These are phyloP conservation scores for Chrysosphaeria jannelii DNA, from an alignment of 2,329 filamentous ascomycete genomes.

Conservation along the genomic window DNA sequence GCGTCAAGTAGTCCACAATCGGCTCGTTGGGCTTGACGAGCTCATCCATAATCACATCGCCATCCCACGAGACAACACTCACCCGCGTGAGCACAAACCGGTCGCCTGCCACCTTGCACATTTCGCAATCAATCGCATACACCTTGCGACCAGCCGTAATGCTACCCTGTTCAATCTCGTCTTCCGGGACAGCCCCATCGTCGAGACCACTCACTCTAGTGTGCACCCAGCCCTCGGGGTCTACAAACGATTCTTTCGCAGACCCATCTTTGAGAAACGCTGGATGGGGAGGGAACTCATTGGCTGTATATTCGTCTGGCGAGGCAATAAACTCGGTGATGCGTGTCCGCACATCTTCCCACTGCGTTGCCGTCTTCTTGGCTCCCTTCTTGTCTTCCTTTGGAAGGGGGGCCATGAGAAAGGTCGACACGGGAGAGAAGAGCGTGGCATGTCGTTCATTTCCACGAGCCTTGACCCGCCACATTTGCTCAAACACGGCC, in stretches of 20 bases:
- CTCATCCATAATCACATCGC: constrained; percentile 55
- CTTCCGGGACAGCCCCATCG: constrained; percentile 36
- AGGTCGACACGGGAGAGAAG: constrained; percentile 62
- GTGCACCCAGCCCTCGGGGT: constrained; percentile 54
- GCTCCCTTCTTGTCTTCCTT: constrained; percentile 20
- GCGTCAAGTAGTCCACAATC: constrained; percentile 82
- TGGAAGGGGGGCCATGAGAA: constrained; percentile 45
- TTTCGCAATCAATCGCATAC: constrained; percentile 78
- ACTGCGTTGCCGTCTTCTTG: constrained; percentile 18
- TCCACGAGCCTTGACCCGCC: constrained; percentile 68
- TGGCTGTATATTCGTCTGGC: constrained; percentile 44
- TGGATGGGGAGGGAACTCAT: constrained; percentile 64
- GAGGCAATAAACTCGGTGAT: constrained; percentile 53
- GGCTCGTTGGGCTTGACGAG: constrained; percentile 69
- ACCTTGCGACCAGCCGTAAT: constrained; percentile 55
- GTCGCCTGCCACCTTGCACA: constrained; percentile 66
- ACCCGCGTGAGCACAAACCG: constrained; percentile 68
- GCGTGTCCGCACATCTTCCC: constrained; percentile 47
- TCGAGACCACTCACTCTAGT: constrained; percentile 35
- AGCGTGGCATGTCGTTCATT: constrained; percentile 51
- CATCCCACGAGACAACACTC: constrained; percentile 66
- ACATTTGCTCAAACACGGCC: constrained; percentile 61
- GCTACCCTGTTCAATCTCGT: constrained; percentile 48
- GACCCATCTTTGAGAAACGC: constrained; percentile 30
- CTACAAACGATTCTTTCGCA: constrained; percentile 18